Conservation (phyloP, 257 asterid species). For the Solanum verrucosum region DNA sequence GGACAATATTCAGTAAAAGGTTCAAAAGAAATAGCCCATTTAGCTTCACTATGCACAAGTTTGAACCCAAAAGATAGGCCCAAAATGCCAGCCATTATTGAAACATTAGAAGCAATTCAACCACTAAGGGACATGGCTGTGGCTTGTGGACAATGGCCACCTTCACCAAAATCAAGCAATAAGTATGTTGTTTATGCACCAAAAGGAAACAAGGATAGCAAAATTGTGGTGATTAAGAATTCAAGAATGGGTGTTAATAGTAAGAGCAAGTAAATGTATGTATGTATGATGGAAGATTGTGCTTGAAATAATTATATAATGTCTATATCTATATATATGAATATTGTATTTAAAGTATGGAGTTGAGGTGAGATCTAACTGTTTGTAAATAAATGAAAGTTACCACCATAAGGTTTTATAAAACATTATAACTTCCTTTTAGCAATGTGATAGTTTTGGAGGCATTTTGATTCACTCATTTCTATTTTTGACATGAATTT, state of each 20-base stretch:
- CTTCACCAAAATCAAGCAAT: conserved; percentile 30
- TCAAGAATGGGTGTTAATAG: background rate
- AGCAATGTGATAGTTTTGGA: background rate
- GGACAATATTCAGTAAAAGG: conserved; percentile 85
- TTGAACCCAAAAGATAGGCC: conserved; percentile 83
- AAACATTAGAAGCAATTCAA: conserved; percentile 61
- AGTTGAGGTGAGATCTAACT: background rate
- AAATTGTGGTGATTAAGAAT: background rate
- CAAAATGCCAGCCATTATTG: conserved; percentile 69
- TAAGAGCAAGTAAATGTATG: background rate
- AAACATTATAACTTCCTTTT: background rate
- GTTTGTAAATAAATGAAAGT: background rate
- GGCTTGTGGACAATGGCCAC: conserved; percentile 62
- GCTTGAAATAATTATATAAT: background rate
- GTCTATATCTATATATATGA: background rate
- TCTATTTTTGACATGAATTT: too few relatives aligned
- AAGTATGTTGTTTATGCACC: conserved; percentile 13
- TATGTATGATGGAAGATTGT: background rate
- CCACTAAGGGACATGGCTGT: conserved; percentile 65
- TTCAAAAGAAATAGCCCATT: conserved; percentile 58
- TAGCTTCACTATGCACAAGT: conserved; percentile 70
- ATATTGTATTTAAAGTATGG: background rate
- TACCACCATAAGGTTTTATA: background rate
- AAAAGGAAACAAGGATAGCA: background rate
- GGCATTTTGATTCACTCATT: background rate